Evolutionary conservation across 257 asterid species (phyloP).

Genomic region (Solanum raphanifolium): DNA sequence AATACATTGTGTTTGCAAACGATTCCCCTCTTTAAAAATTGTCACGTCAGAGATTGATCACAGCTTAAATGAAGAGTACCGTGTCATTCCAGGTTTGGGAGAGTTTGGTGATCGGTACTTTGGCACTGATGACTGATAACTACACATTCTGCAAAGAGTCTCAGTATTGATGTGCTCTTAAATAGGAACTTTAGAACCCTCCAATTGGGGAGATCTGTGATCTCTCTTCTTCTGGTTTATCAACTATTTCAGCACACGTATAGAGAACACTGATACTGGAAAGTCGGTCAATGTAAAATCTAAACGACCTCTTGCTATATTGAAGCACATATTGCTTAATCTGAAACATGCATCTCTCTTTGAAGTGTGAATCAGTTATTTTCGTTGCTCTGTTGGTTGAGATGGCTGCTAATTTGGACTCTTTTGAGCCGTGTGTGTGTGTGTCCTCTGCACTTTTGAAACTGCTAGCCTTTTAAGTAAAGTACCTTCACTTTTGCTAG

Average conservation of each 20-base stretch:
- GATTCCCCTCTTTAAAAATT: slow-evolving; percentile 78
- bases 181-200: slow-evolving; percentile 13
- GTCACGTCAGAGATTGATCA: slow-evolving; percentile 92
- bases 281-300: not conserved
- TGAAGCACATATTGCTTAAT: not conserved
- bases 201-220: not conserved
- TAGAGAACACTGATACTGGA: not conserved
- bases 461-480: not conserved
- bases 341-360: not conserved
- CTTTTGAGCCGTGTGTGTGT: not conserved
- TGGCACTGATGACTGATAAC: slow-evolving; percentile 67
- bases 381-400: not conserved
- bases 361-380: not conserved
- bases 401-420: not conserved
- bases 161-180: slow-evolving; percentile 1
- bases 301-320: not conserved
- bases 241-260: not conserved
- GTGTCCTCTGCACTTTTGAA: not conserved
- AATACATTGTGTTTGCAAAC: slow-evolving; percentile 75
- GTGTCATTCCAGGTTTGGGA: slow-evolving; percentile 92
- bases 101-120: slow-evolving; percentile 98
- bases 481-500: not conserved
- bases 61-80: slow-evolving; percentile 51
- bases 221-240: not conserved
- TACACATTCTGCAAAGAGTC: not conserved